These are phyloP conservation scores for Tothia fuscella DNA, from an alignment of 2,329 filamentous ascomycete species.

Conservation along the genomic window DNA sequence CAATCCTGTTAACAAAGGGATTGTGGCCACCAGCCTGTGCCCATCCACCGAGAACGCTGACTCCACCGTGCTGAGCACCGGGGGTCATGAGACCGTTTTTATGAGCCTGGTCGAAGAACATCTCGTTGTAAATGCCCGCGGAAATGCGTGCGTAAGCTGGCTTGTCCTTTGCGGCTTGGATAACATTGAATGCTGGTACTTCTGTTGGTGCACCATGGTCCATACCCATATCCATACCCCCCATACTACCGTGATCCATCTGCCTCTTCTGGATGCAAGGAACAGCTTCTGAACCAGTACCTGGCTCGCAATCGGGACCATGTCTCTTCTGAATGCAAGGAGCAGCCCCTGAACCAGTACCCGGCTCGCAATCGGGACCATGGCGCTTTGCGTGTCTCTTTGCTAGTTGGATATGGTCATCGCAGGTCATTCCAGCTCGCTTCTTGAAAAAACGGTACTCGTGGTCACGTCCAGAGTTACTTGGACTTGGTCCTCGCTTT, in stretches of 20 bases:
- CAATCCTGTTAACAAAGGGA: slow-evolving; percentile 7
- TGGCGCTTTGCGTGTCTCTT: not conserved
- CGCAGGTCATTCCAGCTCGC: not conserved
- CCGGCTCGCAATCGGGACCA: not conserved
- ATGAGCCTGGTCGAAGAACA: slow-evolving; percentile 8
- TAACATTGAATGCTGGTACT: slow-evolving; percentile 5
- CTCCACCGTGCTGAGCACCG: slow-evolving; percentile 10
- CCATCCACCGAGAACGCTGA: slow-evolving; percentile 9
- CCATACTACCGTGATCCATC: no score
- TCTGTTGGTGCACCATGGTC: not conserved
- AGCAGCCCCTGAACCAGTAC: not conserved
- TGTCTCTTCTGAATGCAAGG: not conserved
- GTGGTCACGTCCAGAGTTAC: slow-evolving; percentile 1
- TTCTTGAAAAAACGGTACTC: slow-evolving; percentile 7
- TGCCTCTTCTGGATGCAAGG: no score
- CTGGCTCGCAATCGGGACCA: not conserved
- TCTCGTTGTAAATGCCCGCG: slow-evolving; percentile 10
- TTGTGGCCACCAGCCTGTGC: slow-evolving; percentile 10
- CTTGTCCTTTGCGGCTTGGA: not conserved
- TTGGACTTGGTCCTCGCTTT: not conserved
- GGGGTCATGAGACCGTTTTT: slow-evolving; percentile 8
- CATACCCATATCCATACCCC: not conserved
- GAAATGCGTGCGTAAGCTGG: slow-evolving; percentile 9
- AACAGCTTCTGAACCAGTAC: not conserved
- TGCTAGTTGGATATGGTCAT: not conserved